A percentile compares a stretch with the other conserved stretches of the same genome.
Conservation (phyloP, 2,329 filamentous ascomycete species). For the Aciculosporium take region DNA sequence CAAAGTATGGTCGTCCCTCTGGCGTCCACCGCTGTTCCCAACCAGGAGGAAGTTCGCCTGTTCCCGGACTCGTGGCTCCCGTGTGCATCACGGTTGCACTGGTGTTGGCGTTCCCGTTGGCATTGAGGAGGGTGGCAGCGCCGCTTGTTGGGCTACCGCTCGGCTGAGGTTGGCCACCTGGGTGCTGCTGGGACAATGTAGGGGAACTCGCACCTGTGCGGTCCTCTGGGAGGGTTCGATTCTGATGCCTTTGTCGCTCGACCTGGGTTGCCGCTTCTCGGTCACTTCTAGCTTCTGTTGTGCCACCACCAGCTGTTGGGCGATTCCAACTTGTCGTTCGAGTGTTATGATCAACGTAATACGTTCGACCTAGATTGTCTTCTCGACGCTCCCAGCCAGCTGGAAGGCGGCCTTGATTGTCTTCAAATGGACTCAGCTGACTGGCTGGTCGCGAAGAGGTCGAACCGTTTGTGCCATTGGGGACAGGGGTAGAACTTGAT, state of each 20-base stretch:
- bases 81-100: conserved; percentile 84
- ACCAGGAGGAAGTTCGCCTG: conserved; percentile 82
- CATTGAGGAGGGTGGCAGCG: conserved; percentile 7
- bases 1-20: conserved; percentile 89
- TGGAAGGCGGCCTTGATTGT: conserved; percentile 83
- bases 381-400: conserved; percentile 92
- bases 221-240: conserved; percentile 89
- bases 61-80: conserved; percentile 80
- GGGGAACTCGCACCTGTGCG: conserved; percentile 88
- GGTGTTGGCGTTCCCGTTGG: conserved; percentile 20
- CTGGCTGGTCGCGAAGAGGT: conserved; percentile 20
- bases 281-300: conserved; percentile 55
- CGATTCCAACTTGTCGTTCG: conserved; percentile 93
- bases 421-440: conserved; percentile 80
- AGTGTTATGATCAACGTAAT: conserved; percentile 97
- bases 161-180: conserved; percentile 27
- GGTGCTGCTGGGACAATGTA: conserved; percentile 46
- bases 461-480: conserved; percentile 16
- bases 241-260: conserved; percentile 86
- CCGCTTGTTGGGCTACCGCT: conserved; percentile 13
- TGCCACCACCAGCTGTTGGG: conserved; percentile 65
- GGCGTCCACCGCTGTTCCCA: conserved; percentile 97
- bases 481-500: conserved; percentile 23
- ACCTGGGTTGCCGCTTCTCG: conserved; percentile 85
- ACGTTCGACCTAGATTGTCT: conserved; percentile 87